These are phyloP conservation scores for Ustulina deusta DNA, from an alignment of 2,329 filamentous ascomycete genomes.

Conservation along the genomic window DNA sequence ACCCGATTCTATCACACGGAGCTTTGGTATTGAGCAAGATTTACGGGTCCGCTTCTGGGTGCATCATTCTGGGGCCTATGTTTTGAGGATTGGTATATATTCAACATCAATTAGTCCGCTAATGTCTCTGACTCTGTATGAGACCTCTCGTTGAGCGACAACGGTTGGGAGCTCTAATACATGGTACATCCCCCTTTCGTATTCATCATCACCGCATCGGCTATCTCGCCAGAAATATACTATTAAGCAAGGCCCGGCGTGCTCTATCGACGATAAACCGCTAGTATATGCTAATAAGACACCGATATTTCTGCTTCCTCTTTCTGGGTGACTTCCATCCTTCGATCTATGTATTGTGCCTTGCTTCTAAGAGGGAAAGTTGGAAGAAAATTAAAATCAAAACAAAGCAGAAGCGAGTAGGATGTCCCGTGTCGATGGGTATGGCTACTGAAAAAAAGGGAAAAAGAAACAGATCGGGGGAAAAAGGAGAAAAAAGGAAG, in stretches of 20 bases:
- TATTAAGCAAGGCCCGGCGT: background rate
- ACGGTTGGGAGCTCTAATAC: background rate
- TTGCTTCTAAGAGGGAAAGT: constrained; percentile 3
- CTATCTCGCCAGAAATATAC: background rate
- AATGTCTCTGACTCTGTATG: background rate
- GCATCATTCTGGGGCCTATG: background rate
- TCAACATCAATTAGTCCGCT: background rate
- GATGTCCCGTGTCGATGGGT: constrained; percentile 8
- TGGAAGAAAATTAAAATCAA: background rate
- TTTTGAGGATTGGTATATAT: constrained; percentile 1
- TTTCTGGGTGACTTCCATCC: background rate
- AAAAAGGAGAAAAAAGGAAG: constrained; percentile 7
- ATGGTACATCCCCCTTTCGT: constrained; percentile 6
- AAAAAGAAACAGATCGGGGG: background rate
- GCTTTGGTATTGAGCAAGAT: background rate
- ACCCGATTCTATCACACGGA: too few species aligned
- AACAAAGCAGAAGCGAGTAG: constrained; percentile 9
- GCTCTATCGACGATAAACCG: background rate
- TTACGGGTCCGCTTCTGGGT: background rate
- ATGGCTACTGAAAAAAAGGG: background rate
- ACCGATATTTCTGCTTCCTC: background rate
- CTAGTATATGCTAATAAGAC: background rate
- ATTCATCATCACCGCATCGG: background rate
- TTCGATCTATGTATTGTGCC: constrained; percentile 11
- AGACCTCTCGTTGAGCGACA: background rate